Evolutionary conservation across 2,329 filamentous ascomycete species (phyloP).

Genomic region (Xylariaceae sp.): DNA sequence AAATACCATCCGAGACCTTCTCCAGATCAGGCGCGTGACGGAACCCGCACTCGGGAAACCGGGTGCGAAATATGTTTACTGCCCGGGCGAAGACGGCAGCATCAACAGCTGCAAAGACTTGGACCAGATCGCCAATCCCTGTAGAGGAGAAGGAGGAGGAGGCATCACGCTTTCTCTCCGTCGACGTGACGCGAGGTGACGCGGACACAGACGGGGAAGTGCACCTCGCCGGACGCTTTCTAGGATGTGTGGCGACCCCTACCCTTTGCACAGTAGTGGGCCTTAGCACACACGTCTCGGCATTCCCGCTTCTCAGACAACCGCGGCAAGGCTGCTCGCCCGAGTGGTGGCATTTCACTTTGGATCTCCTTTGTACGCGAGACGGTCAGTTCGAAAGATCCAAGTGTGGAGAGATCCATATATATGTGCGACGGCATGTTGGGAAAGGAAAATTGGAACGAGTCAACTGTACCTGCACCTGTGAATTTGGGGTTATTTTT

Average conservation of each 20-base stretch:
- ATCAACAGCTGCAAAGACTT: conserved; percentile 11
- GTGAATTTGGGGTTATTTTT: no score
- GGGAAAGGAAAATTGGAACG: neutral
- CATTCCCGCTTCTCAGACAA: conserved; percentile 12
- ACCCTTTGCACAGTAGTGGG: conserved; percentile 2
- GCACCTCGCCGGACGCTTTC: conserved; percentile 1
- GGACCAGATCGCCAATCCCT: conserved; percentile 6
- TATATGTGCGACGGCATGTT: no score
- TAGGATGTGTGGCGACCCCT: conserved; percentile 2
- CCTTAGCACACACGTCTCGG: conserved; percentile 10
- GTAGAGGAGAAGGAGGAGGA: neutral
- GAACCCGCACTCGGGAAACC: conserved; percentile 17
- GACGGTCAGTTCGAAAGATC: no score
- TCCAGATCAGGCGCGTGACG: conserved; percentile 14
- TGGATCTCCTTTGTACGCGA: conserved; percentile 8
- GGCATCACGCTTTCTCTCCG: conserved; percentile 1
- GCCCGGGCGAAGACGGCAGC: conserved; percentile 10
- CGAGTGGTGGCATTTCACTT: conserved; percentile 16
- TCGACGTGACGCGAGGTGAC: neutral
- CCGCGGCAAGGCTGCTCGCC: conserved; percentile 13
- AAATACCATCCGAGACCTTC: conserved; percentile 5
- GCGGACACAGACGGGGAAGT: neutral
- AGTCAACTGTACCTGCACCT: no score
- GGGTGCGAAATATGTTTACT: conserved; percentile 10
- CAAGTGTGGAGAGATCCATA: no score